These are phyloP conservation scores for Colletotrichum incanum DNA, from an alignment of 2,329 filamentous ascomycete genomes.

Conservation along the genomic window DNA sequence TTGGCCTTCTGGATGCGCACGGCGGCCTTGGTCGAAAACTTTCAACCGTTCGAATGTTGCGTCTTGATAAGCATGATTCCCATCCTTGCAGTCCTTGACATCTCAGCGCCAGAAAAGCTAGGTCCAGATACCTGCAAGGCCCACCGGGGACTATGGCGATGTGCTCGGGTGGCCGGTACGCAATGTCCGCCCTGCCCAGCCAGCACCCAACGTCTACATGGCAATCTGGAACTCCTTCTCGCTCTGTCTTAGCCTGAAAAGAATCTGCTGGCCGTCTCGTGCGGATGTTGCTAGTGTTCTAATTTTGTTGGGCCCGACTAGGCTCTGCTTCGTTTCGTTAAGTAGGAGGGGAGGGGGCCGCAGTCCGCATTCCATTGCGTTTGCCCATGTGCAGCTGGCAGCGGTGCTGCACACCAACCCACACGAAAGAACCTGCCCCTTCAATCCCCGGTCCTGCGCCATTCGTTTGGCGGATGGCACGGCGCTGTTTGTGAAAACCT, in stretches of 20 bases:
- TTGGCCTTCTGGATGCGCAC: neutral
- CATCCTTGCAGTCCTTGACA: neutral
- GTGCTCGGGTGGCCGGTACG: constrained; percentile 1
- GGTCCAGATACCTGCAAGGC: neutral
- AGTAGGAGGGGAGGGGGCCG: constrained; percentile 7
- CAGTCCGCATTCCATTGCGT: constrained; percentile 2
- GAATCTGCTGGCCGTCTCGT: constrained; percentile 7
- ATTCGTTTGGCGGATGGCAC: constrained; percentile 7
- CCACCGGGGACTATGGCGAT: neutral
- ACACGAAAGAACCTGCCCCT: constrained; percentile 30
- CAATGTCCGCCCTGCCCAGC: constrained; percentile 14
- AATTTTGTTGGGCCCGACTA: constrained; percentile 40
- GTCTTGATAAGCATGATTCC: neutral
- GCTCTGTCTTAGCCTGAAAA: neutral
- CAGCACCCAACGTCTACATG: neutral
- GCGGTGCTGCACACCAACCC: neutral
- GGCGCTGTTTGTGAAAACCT: neutral
- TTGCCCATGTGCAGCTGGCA: constrained; percentile 17
- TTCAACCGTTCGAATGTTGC: neutral
- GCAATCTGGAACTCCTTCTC: constrained; percentile 3
- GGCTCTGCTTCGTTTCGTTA: constrained; percentile 27
- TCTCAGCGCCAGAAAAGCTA: neutral
- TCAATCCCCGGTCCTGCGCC: constrained; percentile 16
- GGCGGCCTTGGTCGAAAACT: neutral
- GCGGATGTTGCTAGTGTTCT: constrained; percentile 24